Conservation (phyloP, 257 asterid genomes). For the Osmanthus fragrans region DNA sequence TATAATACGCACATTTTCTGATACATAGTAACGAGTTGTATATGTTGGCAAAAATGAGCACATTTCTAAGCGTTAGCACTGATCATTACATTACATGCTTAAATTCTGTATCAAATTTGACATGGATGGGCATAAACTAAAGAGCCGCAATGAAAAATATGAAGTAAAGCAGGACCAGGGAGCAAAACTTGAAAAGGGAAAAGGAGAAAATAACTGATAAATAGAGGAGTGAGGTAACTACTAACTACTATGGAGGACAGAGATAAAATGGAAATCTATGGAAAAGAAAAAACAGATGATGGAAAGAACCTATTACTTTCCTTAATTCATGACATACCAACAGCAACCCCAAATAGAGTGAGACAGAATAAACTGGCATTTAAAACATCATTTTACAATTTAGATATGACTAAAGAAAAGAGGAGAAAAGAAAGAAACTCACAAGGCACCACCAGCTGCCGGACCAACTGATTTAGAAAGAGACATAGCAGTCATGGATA, state of each 20-base stretch:
- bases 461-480: slow-evolving; percentile 79
- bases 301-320: not conserved
- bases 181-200: not conserved
- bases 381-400: not conserved
- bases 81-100: not conserved
- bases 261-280: not conserved
- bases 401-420: not conserved
- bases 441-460: slow-evolving; percentile 86
- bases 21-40: not conserved
- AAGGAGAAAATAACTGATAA: not conserved
- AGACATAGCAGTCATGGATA: slow-evolving; percentile 88
- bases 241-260: not conserved
- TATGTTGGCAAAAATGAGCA: not conserved
- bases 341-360: not conserved
- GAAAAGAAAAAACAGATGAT: not conserved
- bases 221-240: not conserved
- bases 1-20: not conserved
- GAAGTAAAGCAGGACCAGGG: not conserved
- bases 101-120: not conserved
- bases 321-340: not conserved
- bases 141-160: not conserved
- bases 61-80: not conserved
- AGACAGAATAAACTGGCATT: not conserved
- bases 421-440: slow-evolving; percentile 37
- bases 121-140: not conserved